Percentiles rank a stretch among this genome's conserved stretches.
phyloP scores from a whole-genome alignment of 108 stramenopile species.

The Tribonema minus region DNA sequence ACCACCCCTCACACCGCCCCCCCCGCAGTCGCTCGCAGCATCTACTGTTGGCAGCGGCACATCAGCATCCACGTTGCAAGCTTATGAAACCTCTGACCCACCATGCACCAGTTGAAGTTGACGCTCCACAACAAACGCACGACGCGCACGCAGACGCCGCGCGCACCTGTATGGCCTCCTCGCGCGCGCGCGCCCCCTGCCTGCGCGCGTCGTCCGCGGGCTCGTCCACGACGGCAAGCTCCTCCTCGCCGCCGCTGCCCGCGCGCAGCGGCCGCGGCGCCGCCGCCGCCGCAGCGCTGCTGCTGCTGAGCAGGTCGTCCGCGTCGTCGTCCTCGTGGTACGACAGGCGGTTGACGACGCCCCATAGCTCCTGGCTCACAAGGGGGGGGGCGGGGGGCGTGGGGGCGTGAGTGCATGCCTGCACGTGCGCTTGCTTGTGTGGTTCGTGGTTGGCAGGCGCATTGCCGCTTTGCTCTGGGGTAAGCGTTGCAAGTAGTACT shows the following conservation, averaged over 20 bases:
- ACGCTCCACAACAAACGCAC: no score
- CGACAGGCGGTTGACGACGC: background rate
- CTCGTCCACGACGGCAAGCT: constrained; percentile 5
- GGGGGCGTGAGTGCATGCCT: no score
- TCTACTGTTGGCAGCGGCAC: constrained; percentile 13
- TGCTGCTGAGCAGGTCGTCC: background rate
- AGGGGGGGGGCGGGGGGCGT: no score
- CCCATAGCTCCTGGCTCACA: constrained; percentile 6
- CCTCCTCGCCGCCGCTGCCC: background rate
- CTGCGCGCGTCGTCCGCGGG: background rate
- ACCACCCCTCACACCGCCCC: background rate
- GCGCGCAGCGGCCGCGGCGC: background rate
- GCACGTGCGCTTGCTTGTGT: no score
- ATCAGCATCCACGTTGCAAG: constrained; percentile 2
- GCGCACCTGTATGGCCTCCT: constrained; percentile 2
- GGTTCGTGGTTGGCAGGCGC: no score
- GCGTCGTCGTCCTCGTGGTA: no score
- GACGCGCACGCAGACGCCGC: no score
- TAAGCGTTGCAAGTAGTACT: no score
- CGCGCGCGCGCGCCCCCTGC: background rate
- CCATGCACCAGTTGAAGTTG: no score
- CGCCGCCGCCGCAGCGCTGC: background rate
- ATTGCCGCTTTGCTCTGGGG: no score
- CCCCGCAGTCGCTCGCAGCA: background rate
- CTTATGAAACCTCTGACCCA: no score